Conservation (phyloP, 2,329 filamentous ascomycete species). For the Monilinia fructicola region DNA sequence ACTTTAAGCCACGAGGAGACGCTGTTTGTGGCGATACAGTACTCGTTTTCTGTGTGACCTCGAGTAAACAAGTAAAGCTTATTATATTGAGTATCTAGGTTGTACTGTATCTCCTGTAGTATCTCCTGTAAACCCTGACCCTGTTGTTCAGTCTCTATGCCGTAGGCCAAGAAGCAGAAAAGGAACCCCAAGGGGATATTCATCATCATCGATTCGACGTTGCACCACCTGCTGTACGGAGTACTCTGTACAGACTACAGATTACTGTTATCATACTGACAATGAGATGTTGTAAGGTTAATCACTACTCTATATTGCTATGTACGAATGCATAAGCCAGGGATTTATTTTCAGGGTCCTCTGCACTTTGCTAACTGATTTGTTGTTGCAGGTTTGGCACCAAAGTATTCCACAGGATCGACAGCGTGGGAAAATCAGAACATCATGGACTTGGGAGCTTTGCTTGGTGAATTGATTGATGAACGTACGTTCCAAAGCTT, state of each 20-base stretch:
- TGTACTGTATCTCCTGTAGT: no score
- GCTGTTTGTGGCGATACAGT: constrained; percentile 11
- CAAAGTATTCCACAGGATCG: constrained; percentile 1
- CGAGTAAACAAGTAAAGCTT: neutral
- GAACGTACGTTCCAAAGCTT: constrained; percentile 5
- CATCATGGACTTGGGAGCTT: constrained; percentile 5
- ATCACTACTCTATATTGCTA: constrained; percentile 7
- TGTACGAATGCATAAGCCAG: neutral
- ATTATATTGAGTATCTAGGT: neutral
- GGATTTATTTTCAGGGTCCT: neutral
- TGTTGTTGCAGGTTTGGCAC: constrained; percentile 1
- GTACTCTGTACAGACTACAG: no score
- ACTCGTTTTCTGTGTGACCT: neutral
- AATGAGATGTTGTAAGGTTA: constrained; percentile 1
- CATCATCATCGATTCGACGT: neutral
- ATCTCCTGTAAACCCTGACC: neutral
- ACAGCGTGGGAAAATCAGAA: constrained; percentile 2
- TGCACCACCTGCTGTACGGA: neutral
- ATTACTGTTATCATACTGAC: neutral
- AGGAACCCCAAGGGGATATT: neutral
- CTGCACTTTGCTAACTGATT: neutral
- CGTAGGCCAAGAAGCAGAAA: neutral
- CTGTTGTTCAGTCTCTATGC: neutral
- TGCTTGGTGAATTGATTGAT: neutral
- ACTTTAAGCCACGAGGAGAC: neutral